Conservation (phyloP, 2,329 filamentous ascomycete species). For the Pyrenochaeta sp. region DNA sequence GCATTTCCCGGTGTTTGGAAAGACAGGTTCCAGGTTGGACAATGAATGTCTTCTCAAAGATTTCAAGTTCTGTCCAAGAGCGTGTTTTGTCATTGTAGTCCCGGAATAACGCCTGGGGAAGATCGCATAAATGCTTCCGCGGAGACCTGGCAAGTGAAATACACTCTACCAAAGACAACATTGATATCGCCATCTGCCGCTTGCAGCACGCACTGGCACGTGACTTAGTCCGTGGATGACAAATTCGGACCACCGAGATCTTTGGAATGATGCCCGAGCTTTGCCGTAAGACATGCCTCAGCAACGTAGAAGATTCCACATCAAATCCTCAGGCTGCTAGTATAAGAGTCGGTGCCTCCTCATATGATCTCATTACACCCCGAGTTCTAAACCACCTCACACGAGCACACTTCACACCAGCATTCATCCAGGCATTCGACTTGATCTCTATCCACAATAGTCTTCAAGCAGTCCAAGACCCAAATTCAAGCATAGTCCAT, state of each 20-base stretch:
- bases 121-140: no score
- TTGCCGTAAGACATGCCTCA: conserved; percentile 10
- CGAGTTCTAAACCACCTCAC: neutral
- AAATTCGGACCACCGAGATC: conserved; percentile 25
- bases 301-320: conserved; percentile 28
- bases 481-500: neutral
- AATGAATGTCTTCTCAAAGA: no score
- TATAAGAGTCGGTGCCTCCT: no score
- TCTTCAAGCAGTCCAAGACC: neutral
- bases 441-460: neutral
- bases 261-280: conserved; percentile 7
- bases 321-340: no score
- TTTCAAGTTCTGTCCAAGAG: no score
- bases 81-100: no score
- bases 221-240: conserved; percentile 21
- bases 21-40: no score
- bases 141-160: no score
- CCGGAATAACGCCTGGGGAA: no score
- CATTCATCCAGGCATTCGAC: no score
- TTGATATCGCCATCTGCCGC: conserved; percentile 7
- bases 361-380: conserved; percentile 1
- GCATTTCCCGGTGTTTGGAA: conserved; percentile 2
- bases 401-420: no score
- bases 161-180: no score
- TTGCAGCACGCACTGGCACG: conserved; percentile 12